A percentile compares a stretch with the other conserved stretches of the same genome.
These are phyloP conservation scores for Plasmodium chabaudi DNA, from an alignment of 169 alveolate species.

Conservation along the genomic window DNA sequence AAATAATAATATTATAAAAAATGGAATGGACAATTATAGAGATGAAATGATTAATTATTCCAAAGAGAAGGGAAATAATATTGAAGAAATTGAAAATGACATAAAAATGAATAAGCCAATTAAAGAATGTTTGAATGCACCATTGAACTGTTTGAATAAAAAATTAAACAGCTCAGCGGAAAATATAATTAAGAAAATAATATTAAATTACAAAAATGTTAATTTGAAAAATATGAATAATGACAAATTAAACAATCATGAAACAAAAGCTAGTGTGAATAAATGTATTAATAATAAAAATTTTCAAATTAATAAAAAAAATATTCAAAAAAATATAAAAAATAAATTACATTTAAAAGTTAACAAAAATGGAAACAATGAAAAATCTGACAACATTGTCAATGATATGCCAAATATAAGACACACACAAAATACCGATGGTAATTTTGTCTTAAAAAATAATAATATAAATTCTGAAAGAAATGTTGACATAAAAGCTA, in stretches of 20 bases:
- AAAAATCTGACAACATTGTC: neutral
- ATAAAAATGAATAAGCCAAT: slow-evolving; percentile 6
- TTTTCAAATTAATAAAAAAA: neutral
- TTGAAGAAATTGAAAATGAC: neutral
- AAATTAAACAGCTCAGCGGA: slow-evolving; percentile 14
- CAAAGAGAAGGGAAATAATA: neutral
- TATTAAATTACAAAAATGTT: slow-evolving; percentile 31
- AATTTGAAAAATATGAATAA: slow-evolving; percentile 2
- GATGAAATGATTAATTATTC: neutral
- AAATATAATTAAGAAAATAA: slow-evolving; percentile 51
- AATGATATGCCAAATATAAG: neutral
- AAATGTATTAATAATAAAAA: neutral
- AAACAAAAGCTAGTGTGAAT: neutral
- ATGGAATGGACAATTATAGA: neutral
- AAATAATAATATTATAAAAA: slow-evolving; percentile 2
- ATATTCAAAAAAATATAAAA: neutral
- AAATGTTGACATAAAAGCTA: neutral
- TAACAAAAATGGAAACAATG: neutral
- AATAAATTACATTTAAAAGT: neutral
- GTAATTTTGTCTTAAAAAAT: too few species aligned
- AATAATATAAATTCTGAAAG: neutral
- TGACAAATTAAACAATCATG: neutral
- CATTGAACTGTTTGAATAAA: slow-evolving; percentile 20
- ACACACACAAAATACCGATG: neutral
- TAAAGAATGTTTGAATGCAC: slow-evolving; percentile 12